These are phyloP conservation scores for Solanum arcanum DNA, from an alignment of 257 asterid species.

Conservation along the genomic window DNA sequence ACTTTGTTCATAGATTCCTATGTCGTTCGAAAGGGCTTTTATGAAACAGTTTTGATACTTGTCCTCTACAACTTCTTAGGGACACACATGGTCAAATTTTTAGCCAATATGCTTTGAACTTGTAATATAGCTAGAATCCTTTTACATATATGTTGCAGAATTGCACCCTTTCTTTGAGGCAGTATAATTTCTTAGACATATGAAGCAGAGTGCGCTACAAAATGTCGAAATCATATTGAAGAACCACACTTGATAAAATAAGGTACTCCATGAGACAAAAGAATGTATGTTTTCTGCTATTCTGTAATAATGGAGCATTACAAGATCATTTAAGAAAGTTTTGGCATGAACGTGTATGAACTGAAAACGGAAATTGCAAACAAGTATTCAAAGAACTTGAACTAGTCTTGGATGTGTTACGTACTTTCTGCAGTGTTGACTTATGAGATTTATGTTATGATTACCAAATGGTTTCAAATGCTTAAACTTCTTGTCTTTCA, in stretches of 20 bases:
- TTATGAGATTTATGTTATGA: neutral
- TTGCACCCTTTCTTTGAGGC: neutral
- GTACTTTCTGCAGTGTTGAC: neutral
- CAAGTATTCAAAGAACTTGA: too few relatives aligned
- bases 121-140: neutral
- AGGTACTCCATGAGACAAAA: neutral
- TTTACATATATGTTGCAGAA: neutral
- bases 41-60: neutral
- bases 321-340: neutral
- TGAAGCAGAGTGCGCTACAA: neutral
- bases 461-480: neutral
- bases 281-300: neutral
- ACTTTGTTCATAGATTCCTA: neutral
- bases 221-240: neutral
- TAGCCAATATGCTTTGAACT: neutral
- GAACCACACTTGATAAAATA: neutral
- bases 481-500: neutral
- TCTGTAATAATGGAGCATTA: neutral
- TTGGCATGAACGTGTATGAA: neutral
- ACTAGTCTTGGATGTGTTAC: neutral
- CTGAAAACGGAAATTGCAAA: neutral
- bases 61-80: neutral
- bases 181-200: neutral
- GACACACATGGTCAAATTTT: neutral
- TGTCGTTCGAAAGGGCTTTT: neutral